phyloP scores from a whole-genome alignment of 768 basidiomycete genomes.

The Leccinum variicolor region DNA sequence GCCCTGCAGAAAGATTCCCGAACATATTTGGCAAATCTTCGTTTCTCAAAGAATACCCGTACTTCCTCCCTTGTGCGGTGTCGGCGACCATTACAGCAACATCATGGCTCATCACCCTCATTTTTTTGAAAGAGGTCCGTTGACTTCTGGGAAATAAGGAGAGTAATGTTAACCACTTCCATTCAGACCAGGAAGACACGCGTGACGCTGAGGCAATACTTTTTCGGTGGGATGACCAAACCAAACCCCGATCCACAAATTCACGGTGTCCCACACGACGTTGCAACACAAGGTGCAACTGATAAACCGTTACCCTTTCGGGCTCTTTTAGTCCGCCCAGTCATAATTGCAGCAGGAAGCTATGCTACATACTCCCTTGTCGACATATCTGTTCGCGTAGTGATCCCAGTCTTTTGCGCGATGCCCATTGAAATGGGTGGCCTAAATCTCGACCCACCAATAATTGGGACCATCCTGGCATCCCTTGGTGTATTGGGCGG shows the following conservation, averaged over 20 bases:
- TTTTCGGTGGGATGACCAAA: constrained; percentile 9
- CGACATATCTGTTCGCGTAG: constrained; percentile 58
- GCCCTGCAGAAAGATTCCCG: constrained; percentile 66
- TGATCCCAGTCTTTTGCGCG: constrained; percentile 33
- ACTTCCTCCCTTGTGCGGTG: constrained; percentile 71
- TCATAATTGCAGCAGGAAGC: constrained; percentile 55
- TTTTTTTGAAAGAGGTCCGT: constrained; percentile 55
- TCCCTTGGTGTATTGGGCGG: constrained; percentile 31
- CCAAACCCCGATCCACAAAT: not conserved
- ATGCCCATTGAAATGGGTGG: constrained; percentile 30
- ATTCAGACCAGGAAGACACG: constrained; percentile 15
- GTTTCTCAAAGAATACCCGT: constrained; percentile 67
- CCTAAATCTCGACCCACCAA: constrained; percentile 23
- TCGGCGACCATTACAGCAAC: constrained; percentile 52
- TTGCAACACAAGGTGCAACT: not conserved
- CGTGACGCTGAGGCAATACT: constrained; percentile 14
- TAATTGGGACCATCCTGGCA: constrained; percentile 29
- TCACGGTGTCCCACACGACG: not conserved
- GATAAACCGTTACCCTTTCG: constrained; percentile 42
- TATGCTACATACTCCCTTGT: constrained; percentile 60
- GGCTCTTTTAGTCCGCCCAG: constrained; percentile 45
- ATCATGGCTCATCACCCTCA: constrained; percentile 46
- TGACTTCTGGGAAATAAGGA: not conserved
- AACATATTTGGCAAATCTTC: constrained; percentile 47
- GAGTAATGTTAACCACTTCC: not conserved